Evolutionary conservation across 1,284 basidiomycete genomes (phyloP), one percentile per base, ranked within the genome.

Genomic region (Trichosporon asahii): DNA sequence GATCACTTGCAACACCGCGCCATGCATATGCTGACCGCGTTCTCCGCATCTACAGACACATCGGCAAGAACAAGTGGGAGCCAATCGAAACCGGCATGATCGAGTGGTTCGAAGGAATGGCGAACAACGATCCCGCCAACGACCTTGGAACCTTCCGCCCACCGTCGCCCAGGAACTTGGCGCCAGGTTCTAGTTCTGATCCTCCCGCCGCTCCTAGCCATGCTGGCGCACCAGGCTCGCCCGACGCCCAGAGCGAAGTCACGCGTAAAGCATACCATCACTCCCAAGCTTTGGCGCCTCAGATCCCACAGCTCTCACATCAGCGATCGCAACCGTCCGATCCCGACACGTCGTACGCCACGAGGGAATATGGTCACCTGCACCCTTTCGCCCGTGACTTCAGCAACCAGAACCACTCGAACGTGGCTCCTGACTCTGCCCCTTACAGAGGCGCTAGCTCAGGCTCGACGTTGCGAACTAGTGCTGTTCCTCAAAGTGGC

Each of bases 61-160:
- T 80, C 8, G 83, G 83, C 9, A 82, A 81, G 66, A 73, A 73
- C 69, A 80, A 80, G 64, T 83, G 81, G 81, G 75, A 74, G 27
- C 76, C 79, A 18, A 83, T 84, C 72, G 80, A 82, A 27, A 37
- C 70, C 2, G 80, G 78, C 4, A 71, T 82, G 74, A 71, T 83
- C 67, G 72, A 76, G 44, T 84, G 83, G 83, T 70, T 67, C 5
- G 46, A 66, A 23, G 76, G 75, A 14, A 75, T 75, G 69, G 69
- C 66, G 3, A 71, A 75, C 53, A 75, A 73, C 53, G 82, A 83
- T 65, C 82, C 83, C 0, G 82, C 79, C 21, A 71, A 71, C 31
- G 82, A 84, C 67, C 74, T 83, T 2, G 70, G 67, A 9, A 31
- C 18, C 57, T 61, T 31, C 29, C 57, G 27, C 21, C 18, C 18